Conservation (phyloP, 2,329 filamentous ascomycete genomes). For the Fusarium mangiferae region DNA sequence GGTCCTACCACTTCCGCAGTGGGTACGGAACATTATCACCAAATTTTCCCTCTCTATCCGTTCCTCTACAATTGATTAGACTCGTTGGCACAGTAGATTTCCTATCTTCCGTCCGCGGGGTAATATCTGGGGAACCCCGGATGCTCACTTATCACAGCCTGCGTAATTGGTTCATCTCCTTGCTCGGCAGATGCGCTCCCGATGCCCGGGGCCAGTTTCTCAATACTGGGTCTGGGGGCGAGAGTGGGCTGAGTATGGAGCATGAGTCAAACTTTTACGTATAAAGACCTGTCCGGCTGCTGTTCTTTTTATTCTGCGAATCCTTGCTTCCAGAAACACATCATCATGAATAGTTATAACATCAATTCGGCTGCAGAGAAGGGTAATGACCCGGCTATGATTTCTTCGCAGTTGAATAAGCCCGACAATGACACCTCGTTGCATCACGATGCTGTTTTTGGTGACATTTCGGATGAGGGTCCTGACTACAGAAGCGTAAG, state of each 20-base stretch:
- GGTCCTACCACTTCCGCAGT: not conserved
- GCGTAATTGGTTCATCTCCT: not conserved
- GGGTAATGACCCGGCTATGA: not conserved
- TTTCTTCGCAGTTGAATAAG: not conserved
- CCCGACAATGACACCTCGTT: not conserved
- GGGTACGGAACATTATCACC: not conserved
- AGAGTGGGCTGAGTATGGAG: constrained; percentile 11
- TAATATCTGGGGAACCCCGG: constrained; percentile 1
- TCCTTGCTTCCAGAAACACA: not conserved
- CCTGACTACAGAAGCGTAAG: constrained; percentile 47
- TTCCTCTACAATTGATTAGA: not conserved
- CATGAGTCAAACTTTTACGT: constrained; percentile 1
- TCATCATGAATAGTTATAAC: not conserved
- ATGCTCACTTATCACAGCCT: not conserved
- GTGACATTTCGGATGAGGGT: constrained; percentile 43
- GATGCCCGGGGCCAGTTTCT: not conserved
- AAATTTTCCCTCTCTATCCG: not conserved
- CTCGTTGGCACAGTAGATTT: not conserved
- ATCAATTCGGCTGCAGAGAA: not conserved
- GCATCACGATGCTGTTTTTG: constrained; percentile 45
- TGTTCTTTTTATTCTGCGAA: not conserved
- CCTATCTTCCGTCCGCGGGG: not conserved
- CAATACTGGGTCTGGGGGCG: constrained; percentile 4
- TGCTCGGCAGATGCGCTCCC: not conserved
- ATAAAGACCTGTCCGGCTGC: constrained; percentile 2